phyloP scores from a whole-genome alignment of 192 early-diverging fungal genomes.

The Coemansia sp. region DNA sequence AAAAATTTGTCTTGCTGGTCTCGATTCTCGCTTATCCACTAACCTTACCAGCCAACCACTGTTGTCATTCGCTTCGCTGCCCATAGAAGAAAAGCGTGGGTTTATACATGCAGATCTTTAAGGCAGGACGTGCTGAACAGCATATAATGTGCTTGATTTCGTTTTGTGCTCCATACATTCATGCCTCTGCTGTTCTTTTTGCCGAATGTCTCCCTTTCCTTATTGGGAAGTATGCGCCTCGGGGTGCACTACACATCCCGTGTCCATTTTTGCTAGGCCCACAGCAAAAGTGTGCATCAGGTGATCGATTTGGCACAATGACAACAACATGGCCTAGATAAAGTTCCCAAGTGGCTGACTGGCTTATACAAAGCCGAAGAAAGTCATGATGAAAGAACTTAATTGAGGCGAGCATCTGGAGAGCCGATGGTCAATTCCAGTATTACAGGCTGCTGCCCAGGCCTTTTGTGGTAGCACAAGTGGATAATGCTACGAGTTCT shows the following conservation, averaged over 20 bases:
- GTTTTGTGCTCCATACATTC: too few species aligned
- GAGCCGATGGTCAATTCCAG: too few species aligned
- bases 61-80: neutral
- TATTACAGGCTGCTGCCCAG: too few species aligned
- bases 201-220: neutral
- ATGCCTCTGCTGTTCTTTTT: neutral
- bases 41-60: neutral
- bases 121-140: neutral
- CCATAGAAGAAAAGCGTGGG: neutral
- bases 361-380: too few species aligned
- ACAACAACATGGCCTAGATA: too few species aligned
- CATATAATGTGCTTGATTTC: neutral
- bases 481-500: too few species aligned
- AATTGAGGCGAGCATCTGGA: too few species aligned
- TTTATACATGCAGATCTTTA: conserved; percentile 1
- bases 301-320: neutral
- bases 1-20: neutral
- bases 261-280: neutral
- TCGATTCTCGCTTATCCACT: neutral
- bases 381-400: too few species aligned
- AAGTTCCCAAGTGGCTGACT: too few species aligned
- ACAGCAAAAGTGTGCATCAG: neutral
- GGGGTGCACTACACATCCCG: neutral
- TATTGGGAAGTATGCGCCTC: neutral
- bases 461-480: too few species aligned